Base-by-base conservation (phyloP, 306 rosid species). In the Albizia julibrissin region DNA sequence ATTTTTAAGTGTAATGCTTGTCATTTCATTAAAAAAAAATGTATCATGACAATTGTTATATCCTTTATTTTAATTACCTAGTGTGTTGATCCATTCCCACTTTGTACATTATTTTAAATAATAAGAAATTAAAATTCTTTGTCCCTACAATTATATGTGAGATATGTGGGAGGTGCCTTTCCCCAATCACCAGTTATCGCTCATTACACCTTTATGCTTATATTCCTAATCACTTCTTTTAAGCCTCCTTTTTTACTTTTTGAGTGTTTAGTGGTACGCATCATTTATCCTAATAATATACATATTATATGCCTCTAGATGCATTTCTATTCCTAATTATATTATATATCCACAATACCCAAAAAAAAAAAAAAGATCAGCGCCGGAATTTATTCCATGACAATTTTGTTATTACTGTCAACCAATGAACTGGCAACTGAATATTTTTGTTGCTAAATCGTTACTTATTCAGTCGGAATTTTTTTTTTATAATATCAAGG, bases 91-190 rank as follows among this genome's bases (percentile, higher is more conserved):
- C 68, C 49, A 58, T 85, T 74, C 76, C 75, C 69, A 46, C 81
- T 87, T 19, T 39, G 82, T 86, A 87, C 76, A 87, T 78, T 85
- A 87, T 78, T 85, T 69, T 22, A 69, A 74, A 82, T 72, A 75
- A 72, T 75, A 86, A 84, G 82, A 76, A 85, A n/a, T n/a, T n/a
- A n/a, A n/a, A 87, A 86, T 81, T 83, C 77, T 84, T 62, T 73
- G 86, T 81, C 86, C 74, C 87, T 84, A 6, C 69, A 87, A 83
- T 88, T 80, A 85, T 85, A 84, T 71, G 69, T 81, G 82, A 84
- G 74, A 76, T 73, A 27, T 72, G 75, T 84, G 69, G 77, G 34
- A 42, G 43, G 58, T 71, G 72, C 78, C 37, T 72, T 72, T 80
- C 72, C 72, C 22, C 54, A 56, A 47, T 77, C 61, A 49, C 47